Conservation (phyloP, 768 basidiomycete genomes). For the Filobasidium wieringae region DNA sequence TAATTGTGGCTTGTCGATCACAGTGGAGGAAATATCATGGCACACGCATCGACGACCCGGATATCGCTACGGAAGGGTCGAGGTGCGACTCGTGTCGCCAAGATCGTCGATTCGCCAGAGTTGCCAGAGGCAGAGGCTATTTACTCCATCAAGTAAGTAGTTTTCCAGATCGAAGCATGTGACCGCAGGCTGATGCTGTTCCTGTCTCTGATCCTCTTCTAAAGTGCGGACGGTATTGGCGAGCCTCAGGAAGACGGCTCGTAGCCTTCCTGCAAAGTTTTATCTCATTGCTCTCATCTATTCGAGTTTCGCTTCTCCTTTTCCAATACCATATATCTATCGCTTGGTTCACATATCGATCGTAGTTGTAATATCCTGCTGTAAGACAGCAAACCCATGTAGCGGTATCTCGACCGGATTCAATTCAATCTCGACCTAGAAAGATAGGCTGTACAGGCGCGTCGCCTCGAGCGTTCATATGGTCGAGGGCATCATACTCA, state of each 20-base stretch:
- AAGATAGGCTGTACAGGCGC: too few relatives aligned
- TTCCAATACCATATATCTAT: too few relatives aligned
- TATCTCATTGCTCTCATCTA: too few relatives aligned
- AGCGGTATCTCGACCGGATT: too few relatives aligned
- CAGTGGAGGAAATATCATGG: slow-evolving; percentile 54
- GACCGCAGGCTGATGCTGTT: slow-evolving; percentile 3
- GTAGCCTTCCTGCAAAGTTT: too few relatives aligned
- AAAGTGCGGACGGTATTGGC: slow-evolving; percentile 70
- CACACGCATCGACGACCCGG: slow-evolving; percentile 93
- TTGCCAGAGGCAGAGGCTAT: slow-evolving; percentile 91
- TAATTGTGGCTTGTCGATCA: background rate
- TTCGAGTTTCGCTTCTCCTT: too few relatives aligned
- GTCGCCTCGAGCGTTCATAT: too few relatives aligned
- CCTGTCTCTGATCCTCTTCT: background rate
- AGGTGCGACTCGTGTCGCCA: slow-evolving; percentile 83
- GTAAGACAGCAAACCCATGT: too few relatives aligned
- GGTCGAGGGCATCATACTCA: too few relatives aligned
- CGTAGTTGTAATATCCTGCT: too few relatives aligned
- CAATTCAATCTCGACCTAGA: too few relatives aligned
- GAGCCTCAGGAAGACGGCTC: slow-evolving; percentile 75
- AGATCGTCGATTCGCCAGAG: slow-evolving; percentile 96
- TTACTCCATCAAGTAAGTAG: slow-evolving; percentile 61
- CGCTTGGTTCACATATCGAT: too few relatives aligned
- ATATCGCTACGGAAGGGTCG: slow-evolving; percentile 85
- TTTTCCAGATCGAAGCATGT: background rate